phyloP scores from a whole-genome alignment of 257 asterid species.

The Salvia hispanica region DNA sequence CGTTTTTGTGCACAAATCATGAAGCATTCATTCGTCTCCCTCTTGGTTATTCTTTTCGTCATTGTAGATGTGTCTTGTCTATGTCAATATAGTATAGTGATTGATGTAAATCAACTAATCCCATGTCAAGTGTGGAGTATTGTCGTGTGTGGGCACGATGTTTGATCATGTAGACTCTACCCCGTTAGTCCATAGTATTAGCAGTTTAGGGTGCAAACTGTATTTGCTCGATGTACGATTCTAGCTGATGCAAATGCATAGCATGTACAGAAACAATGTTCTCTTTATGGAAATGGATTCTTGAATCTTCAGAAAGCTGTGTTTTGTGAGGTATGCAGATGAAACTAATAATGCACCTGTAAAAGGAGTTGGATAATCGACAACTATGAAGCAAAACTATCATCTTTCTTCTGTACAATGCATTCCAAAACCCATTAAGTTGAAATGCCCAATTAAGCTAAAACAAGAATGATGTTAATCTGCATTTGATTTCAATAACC shows the following conservation, averaged over 20 bases:
- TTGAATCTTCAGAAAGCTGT: background rate
- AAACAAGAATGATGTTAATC: constrained; percentile 25
- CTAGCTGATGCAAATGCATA: constrained; percentile 19
- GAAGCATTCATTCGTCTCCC: constrained; percentile 10
- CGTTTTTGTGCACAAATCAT: constrained; percentile 6
- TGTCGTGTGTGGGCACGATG: constrained; percentile 5
- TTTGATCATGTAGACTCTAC: background rate
- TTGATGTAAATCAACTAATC: constrained; percentile 32
- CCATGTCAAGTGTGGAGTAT: background rate
- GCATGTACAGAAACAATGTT: constrained; percentile 7
- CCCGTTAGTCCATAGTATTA: constrained; percentile 10
- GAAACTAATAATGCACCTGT: background rate
- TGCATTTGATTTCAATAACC: constrained; percentile 35
- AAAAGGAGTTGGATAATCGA: constrained; percentile 6
- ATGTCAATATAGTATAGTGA: constrained; percentile 16
- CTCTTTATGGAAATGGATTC: background rate
- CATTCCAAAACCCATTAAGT: constrained; percentile 21
- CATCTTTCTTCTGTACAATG: background rate
- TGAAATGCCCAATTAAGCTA: constrained; percentile 1
- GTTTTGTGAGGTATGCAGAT: background rate
- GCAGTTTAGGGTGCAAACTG: constrained; percentile 9
- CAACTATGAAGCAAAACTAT: background rate
- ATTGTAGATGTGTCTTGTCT: constrained; percentile 32
- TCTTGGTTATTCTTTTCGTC: constrained; percentile 33
- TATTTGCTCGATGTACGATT: background rate